Evolutionary conservation across 495 filamentous ascomycete genomes (phyloP), one percentile per base, ranked within the genome.

Genomic region (Xylaria sp.): DNA sequence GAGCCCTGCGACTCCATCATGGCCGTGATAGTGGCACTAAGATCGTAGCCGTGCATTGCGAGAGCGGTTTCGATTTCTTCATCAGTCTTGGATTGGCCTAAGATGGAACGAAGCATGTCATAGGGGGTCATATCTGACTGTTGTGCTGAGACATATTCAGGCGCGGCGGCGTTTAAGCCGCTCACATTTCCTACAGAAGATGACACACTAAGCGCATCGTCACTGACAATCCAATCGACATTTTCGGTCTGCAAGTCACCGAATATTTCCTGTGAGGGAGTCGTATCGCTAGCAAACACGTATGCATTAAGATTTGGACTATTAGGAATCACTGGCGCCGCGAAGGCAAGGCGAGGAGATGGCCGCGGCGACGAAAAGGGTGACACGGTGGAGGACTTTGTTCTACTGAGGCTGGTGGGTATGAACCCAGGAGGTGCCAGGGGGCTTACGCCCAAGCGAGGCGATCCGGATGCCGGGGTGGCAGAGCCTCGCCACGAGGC

Each of bases 361-460:
- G 97, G 94, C 55, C 95, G 90, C 37, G 97, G 97, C 11, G 96
- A 98, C 64, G 91, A 92, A 77, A 99, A 99, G 2, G 97, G 97
- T 24, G 95, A 98, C 21, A 85, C 87, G 37, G 88, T 90, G n/a
- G 90, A 91, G 26, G 93, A 93, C 73, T 88, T 92, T 5, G 88
- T 85, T 73, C 94, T 88, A 67, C 87, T 86, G 74, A 97, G 92
- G 69, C 85, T 88, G 67, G 90, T 90, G 50, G 92, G 92, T 55
- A 92, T 88, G 77, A 97, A 91, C 73, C 94, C 94, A 26, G 94
- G 93, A 48, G 92, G 91, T 68, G 91, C 90, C 75, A 92, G 90
- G 0, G 94, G 94, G 72, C 92, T 94, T 53, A 92, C 92, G 29
- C 91, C 91, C 58, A 94, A 85, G 68, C 90, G 90, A 71, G 89